Conservation (phyloP, 768 basidiomycete species). For the Atractiella rhizophila region DNA sequence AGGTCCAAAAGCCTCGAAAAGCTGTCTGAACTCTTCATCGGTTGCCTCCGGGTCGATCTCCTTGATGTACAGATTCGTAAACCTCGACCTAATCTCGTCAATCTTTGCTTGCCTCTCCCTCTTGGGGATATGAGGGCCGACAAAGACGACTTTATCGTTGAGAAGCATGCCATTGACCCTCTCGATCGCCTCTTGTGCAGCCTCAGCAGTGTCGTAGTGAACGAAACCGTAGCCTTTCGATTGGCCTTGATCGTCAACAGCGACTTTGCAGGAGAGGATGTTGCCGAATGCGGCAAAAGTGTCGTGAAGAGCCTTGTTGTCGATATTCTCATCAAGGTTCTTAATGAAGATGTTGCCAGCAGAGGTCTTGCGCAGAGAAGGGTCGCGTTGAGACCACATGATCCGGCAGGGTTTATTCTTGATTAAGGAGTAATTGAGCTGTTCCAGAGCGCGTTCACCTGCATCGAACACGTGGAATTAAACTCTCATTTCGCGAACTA, state of each 20-base stretch:
- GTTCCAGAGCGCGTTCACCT: conserved; percentile 96
- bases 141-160: conserved; percentile 98
- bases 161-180: conserved; percentile 96
- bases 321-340: conserved; percentile 64
- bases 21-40: conserved; percentile 57
- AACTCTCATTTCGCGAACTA: not conserved
- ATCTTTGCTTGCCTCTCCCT: conserved; percentile 97
- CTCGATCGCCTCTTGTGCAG: conserved; percentile 86
- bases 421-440: conserved; percentile 96
- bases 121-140: conserved; percentile 88
- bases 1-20: conserved; percentile 50
- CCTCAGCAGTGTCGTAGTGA: conserved; percentile 93
- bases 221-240: conserved; percentile 98
- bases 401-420: conserved; percentile 97
- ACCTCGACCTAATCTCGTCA: conserved; percentile 89
- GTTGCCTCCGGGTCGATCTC: conserved; percentile 66
- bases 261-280: conserved; percentile 97
- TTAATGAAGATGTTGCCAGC: conserved; percentile 99
- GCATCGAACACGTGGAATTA: conserved; percentile 1
- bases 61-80: conserved; percentile 97
- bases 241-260: conserved; percentile 77
- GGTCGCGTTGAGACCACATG: conserved; percentile 99
- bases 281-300: conserved; percentile 98
- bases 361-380: conserved; percentile 93
- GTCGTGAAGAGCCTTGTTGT: conserved; percentile 73